Percentiles rank a stretch among this genome's conserved stretches.
Conservation (phyloP, 805 yeast species). For the Torulaspora indica region DNA sequence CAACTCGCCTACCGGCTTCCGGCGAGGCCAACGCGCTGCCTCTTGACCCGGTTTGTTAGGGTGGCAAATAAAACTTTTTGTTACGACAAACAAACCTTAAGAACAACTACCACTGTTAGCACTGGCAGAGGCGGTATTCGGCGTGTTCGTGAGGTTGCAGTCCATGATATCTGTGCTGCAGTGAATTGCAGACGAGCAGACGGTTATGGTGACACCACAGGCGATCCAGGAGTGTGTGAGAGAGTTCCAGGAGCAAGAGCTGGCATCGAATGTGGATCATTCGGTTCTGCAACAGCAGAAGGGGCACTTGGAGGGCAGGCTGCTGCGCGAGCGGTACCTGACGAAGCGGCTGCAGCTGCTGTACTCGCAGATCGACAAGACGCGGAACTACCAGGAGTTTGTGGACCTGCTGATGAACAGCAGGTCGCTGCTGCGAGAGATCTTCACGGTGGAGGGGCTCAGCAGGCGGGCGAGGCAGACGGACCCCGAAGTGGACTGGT, state of each 20-base stretch:
- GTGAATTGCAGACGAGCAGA: neutral
- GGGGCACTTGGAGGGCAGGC: slow-evolving; percentile 20
- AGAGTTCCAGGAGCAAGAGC: slow-evolving; percentile 24
- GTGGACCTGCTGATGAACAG: slow-evolving; percentile 27
- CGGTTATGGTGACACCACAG: slow-evolving; percentile 20
- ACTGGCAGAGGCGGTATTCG: neutral
- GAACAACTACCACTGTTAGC: neutral
- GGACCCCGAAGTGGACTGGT: slow-evolving; percentile 23
- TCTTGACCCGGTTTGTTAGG: neutral
- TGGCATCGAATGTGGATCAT: slow-evolving; percentile 25
- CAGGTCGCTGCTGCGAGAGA: slow-evolving; percentile 25
- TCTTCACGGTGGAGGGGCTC: slow-evolving; percentile 30
- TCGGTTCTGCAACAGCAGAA: slow-evolving; percentile 22
- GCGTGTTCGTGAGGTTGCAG: neutral
- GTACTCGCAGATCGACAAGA: slow-evolving; percentile 28
- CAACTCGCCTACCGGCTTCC: too few species aligned
- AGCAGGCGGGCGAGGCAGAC: slow-evolving; percentile 5
- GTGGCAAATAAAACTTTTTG: slow-evolving; percentile 6
- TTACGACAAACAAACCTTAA: neutral
- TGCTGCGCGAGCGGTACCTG: slow-evolving; percentile 21
- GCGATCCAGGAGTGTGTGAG: slow-evolving; percentile 15
- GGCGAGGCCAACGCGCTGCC: too few species aligned
- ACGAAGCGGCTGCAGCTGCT: slow-evolving; percentile 25
- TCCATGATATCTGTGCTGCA: slow-evolving; percentile 1
- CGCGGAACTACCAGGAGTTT: slow-evolving; percentile 33